These are phyloP conservation scores for Amanita rubescens DNA, from an alignment of 768 basidiomycete genomes.

Conservation along the genomic window DNA sequence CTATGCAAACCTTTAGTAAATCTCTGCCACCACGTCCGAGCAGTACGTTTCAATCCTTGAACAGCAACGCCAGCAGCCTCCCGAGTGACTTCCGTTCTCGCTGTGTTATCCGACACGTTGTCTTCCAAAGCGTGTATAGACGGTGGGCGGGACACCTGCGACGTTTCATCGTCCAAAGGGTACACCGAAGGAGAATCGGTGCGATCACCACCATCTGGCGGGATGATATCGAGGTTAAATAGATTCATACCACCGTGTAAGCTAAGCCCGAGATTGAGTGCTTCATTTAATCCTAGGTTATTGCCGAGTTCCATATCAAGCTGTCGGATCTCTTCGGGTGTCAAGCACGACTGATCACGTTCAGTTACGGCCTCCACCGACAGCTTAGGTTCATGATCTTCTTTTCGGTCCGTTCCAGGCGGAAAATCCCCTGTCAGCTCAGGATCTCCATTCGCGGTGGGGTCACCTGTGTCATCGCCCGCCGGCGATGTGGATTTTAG, in stretches of 20 bases:
- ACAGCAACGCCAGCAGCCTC: neutral
- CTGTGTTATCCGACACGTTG: conserved; percentile 11
- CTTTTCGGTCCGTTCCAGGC: conserved; percentile 4
- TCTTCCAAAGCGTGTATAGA: conserved; percentile 15
- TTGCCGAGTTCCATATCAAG: conserved; percentile 28
- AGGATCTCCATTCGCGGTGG: neutral
- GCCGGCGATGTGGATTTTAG: conserved; percentile 9
- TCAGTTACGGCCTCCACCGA: neutral
- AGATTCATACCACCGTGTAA: conserved; percentile 31
- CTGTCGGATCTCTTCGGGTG: conserved; percentile 30
- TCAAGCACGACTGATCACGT: conserved; percentile 5
- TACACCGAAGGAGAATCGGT: conserved; percentile 30
- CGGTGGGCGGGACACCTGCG: conserved; percentile 21
- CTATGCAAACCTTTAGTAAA: conserved; percentile 3
- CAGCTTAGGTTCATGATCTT: neutral
- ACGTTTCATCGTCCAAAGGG: conserved; percentile 26
- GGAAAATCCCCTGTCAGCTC: no score
- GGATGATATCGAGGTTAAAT: conserved; percentile 31
- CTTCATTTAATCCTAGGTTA: conserved; percentile 30
- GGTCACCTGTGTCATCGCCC: neutral
- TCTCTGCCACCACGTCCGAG: conserved; percentile 4
- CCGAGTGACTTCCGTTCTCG: conserved; percentile 6
- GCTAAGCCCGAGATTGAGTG: conserved; percentile 33
- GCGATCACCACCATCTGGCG: conserved; percentile 21
- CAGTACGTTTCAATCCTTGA: neutral